Percentiles rank a stretch among this genome's conserved stretches.
These are phyloP conservation scores for Beauveria medogensis DNA, from an alignment of 2,329 filamentous ascomycete species.

Conservation along the genomic window DNA sequence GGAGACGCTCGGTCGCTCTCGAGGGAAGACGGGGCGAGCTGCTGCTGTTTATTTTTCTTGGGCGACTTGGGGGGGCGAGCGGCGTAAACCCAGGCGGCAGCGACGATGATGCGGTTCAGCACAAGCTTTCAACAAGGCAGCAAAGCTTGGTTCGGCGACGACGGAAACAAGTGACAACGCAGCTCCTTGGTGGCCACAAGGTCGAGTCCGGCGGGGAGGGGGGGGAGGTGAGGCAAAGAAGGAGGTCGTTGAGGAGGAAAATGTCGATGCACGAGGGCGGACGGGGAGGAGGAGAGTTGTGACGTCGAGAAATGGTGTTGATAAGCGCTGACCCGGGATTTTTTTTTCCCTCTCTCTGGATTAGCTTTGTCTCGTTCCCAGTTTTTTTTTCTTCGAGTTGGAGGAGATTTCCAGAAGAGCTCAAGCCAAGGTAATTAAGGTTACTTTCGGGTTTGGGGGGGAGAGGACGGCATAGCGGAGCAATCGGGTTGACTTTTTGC, in stretches of 20 bases:
- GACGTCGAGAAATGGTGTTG: conserved; percentile 1
- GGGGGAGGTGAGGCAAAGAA: neutral
- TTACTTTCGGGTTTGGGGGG: neutral
- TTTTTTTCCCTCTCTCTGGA: neutral
- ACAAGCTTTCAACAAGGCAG: neutral
- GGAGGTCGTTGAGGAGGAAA: neutral
- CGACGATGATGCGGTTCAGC: neutral
- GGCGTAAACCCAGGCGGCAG: conserved; percentile 1
- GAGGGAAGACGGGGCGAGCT: neutral
- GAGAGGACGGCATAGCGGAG: neutral
- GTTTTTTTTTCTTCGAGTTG: neutral
- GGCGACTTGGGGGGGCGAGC: neutral
- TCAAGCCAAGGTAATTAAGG: neutral
- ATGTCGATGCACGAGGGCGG: neutral
- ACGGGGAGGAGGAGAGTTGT: neutral
- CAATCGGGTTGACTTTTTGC: conserved; percentile 3
- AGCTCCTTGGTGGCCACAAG: neutral
- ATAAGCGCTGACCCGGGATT: conserved; percentile 1
- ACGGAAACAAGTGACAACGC: neutral
- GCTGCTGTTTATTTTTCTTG: neutral
- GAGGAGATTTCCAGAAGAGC: neutral
- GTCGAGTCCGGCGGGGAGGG: neutral
- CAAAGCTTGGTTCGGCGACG: neutral
- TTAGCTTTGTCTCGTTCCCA: neutral
- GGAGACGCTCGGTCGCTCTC: neutral